phyloP scores from a whole-genome alignment of 2,329 filamentous ascomycete genomes.

The Aspergillus jensenii region DNA sequence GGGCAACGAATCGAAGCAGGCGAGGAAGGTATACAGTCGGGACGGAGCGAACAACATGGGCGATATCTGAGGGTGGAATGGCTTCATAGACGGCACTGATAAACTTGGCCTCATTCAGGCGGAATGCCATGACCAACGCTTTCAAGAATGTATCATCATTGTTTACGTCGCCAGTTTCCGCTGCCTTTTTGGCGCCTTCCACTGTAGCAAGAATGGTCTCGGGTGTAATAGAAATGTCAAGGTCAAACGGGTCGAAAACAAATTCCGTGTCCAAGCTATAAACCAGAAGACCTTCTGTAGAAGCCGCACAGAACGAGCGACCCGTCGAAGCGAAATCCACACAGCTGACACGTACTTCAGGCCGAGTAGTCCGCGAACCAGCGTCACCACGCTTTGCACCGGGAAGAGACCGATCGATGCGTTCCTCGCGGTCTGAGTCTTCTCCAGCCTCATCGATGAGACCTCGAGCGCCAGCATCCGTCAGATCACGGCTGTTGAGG shows the following conservation, averaged over 20 bases:
- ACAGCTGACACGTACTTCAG: slow-evolving; percentile 80
- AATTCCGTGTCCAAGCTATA: slow-evolving; percentile 85
- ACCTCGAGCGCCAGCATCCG: slow-evolving; percentile 80
- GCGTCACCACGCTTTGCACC: slow-evolving; percentile 87
- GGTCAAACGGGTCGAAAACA: slow-evolving; percentile 92
- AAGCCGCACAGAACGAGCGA: slow-evolving; percentile 88
- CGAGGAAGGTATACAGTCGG: slow-evolving; percentile 84
- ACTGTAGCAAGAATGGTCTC: slow-evolving; percentile 79
- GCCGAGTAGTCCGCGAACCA: slow-evolving; percentile 70
- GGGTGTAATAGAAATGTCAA: slow-evolving; percentile 91
- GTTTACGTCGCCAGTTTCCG: slow-evolving; percentile 52
- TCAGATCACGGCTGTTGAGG: slow-evolving; percentile 86
- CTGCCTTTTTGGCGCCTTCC: slow-evolving; percentile 37
- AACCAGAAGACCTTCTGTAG: slow-evolving; percentile 88
- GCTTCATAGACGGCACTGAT: slow-evolving; percentile 83
- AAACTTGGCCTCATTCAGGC: slow-evolving; percentile 81
- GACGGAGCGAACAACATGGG: slow-evolving; percentile 73
- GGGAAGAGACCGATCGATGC: slow-evolving; percentile 75
- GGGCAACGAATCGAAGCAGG: slow-evolving; percentile 81
- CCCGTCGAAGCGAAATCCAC: slow-evolving; percentile 88
- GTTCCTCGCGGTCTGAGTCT: slow-evolving; percentile 82
- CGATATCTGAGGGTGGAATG: slow-evolving; percentile 72
- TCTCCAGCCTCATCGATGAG: slow-evolving; percentile 88
- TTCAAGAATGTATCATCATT: slow-evolving; percentile 78
- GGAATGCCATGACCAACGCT: slow-evolving; percentile 94